Percentiles rank a stretch among this genome's conserved stretches.
Evolutionary conservation across 164 flowering plant species (phyloP).

Genomic region (Brasenia schreberi): DNA sequence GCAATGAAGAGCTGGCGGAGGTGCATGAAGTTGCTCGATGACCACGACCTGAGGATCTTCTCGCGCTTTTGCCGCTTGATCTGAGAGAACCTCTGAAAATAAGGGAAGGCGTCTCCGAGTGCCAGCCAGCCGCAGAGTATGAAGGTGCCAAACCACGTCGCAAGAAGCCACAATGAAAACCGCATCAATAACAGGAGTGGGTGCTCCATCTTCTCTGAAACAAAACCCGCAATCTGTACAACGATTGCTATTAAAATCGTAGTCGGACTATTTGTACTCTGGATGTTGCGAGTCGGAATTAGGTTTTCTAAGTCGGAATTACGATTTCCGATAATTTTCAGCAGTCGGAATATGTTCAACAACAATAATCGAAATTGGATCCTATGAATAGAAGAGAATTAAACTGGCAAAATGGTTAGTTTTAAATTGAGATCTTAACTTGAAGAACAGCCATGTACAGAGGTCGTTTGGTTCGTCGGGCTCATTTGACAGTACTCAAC

Average conservation of each 20-base stretch:
- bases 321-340: too few species aligned
- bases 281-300: too few species aligned
- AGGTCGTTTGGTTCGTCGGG: too few species aligned
- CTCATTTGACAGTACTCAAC: too few species aligned
- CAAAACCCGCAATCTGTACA: constrained; percentile 37
- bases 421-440: too few species aligned
- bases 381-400: too few species aligned
- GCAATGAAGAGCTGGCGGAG: constrained; percentile 28
- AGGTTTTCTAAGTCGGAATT: too few species aligned
- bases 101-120: constrained; percentile 44
- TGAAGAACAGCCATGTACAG: too few species aligned
- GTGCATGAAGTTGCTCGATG: constrained; percentile 19
- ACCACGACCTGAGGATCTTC: constrained; percentile 41
- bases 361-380: too few species aligned
- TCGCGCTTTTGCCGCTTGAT: constrained; percentile 28
- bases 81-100: constrained; percentile 31
- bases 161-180: constrained; percentile 38
- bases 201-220: constrained; percentile 31
- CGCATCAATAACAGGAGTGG: constrained; percentile 25
- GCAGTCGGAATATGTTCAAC: too few species aligned
- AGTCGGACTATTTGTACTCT: too few species aligned
- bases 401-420: too few species aligned
- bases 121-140: constrained; percentile 39
- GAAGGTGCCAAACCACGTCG: constrained; percentile 63
- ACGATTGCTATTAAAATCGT: neutral